Evolutionary conservation across 2,329 filamentous ascomycete species (phyloP).

Genomic region (Uncinocarpus reesii): DNA sequence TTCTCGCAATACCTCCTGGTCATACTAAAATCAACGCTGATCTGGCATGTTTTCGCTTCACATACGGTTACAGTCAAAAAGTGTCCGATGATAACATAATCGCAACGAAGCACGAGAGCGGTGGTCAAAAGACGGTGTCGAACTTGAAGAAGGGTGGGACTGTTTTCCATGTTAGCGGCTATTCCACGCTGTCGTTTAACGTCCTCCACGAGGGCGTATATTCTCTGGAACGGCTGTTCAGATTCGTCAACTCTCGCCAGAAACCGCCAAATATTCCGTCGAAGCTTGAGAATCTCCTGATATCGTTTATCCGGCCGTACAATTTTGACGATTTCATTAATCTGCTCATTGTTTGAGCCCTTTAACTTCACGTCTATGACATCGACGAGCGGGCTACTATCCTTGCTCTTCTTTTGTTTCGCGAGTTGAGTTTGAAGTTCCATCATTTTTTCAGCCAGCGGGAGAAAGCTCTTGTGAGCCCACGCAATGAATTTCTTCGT

Average conservation of each 20-base stretch:
- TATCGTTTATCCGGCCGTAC: background rate
- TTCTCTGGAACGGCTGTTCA: constrained; percentile 7
- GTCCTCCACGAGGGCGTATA: constrained; percentile 5
- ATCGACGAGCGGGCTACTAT: background rate
- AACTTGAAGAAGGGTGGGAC: constrained; percentile 5
- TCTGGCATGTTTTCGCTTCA: background rate
- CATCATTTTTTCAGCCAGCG: background rate
- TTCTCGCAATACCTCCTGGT: constrained; percentile 1
- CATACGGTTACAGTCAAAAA: background rate
- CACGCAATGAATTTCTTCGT: constrained; percentile 7
- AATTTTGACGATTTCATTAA: background rate
- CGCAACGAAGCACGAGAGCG: constrained; percentile 4
- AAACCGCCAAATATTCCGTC: constrained; percentile 4
- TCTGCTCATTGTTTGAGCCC: background rate
- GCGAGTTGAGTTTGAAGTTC: background rate
- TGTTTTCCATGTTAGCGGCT: background rate
- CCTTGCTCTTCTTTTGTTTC: background rate
- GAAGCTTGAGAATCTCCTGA: background rate
- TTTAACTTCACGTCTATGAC: background rate
- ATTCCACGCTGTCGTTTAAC: background rate
- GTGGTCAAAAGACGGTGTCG: constrained; percentile 2
- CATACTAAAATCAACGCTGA: background rate
- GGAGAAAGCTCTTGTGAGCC: constrained; percentile 4
- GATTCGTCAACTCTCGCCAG: constrained; percentile 3
- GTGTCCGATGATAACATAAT: constrained; percentile 6